Evolutionary conservation across 2,329 filamentous ascomycete genomes (phyloP).

Genomic region (Trichophyton equinum): DNA sequence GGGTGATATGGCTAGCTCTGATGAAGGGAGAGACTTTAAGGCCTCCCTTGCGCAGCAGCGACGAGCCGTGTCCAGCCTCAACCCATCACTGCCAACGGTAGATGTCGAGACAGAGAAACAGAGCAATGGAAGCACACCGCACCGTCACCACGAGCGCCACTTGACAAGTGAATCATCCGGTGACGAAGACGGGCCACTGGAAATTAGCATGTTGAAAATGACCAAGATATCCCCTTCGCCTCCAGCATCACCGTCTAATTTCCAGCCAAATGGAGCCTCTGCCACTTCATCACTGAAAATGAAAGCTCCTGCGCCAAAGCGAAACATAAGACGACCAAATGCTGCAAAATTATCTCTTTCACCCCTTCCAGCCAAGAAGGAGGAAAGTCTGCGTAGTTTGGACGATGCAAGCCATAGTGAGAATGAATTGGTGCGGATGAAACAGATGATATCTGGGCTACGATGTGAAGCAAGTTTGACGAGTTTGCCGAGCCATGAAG

Average conservation of each 20-base stretch:
- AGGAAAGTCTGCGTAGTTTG: background rate
- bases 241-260: background rate
- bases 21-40: slow-evolving; percentile 17
- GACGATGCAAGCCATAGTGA: background rate
- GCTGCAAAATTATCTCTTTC: background rate
- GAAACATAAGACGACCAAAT: background rate
- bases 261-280: background rate
- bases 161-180: slow-evolving; percentile 50
- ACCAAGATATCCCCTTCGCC: slow-evolving; percentile 5
- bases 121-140: background rate
- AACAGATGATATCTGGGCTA: slow-evolving; percentile 9
- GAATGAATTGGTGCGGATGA: slow-evolving; percentile 6
- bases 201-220: slow-evolving; percentile 54
- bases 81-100: background rate
- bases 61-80: background rate
- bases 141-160: slow-evolving; percentile 36
- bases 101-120: background rate
- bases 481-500: slow-evolving; percentile 45
- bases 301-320: background rate
- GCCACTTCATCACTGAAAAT: background rate
- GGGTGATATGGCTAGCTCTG: slow-evolving; percentile 34
- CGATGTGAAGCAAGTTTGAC: slow-evolving; percentile 36
- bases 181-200: slow-evolving; percentile 68
- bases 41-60: slow-evolving; percentile 9
- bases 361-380: background rate